Percentiles rank a stretch among this genome's conserved stretches.
These are phyloP conservation scores for Centella asiatica DNA, from an alignment of 129 eudicot species.

Conservation along the genomic window DNA sequence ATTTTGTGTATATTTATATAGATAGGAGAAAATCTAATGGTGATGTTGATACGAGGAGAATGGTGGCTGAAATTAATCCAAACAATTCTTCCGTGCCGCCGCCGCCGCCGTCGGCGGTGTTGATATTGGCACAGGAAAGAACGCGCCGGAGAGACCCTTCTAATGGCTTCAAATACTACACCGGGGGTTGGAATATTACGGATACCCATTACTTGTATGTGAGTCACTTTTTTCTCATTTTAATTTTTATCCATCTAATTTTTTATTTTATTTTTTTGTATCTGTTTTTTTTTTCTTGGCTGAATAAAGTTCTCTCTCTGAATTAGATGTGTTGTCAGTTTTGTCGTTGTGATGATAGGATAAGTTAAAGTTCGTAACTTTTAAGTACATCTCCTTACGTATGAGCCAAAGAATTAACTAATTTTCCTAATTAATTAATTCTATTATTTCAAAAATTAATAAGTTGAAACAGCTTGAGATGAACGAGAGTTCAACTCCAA, in stretches of 20 bases:
- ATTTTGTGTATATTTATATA: not conserved
- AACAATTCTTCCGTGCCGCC: constrained; percentile 13
- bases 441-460: too few relatives aligned
- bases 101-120: not conserved
- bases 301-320: too few relatives aligned
- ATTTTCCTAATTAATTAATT: too few relatives aligned
- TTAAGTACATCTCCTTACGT: too few relatives aligned
- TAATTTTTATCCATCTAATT: not conserved
- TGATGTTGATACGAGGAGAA: constrained; percentile 20
- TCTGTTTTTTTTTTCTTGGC: not conserved
- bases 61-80: constrained; percentile 15
- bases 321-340: too few relatives aligned
- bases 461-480: too few relatives aligned
- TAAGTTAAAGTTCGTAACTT: too few relatives aligned
- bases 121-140: constrained; percentile 55
- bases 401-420: too few relatives aligned
- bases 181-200: constrained; percentile 65
- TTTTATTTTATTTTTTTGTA: not conserved
- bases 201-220: constrained; percentile 47
- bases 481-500: too few relatives aligned
- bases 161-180: constrained; percentile 35
- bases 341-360: too few relatives aligned
- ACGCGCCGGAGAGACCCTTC: constrained; percentile 50
- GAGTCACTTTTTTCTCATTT: constrained; percentile 12
- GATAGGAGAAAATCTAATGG: constrained; percentile 4